A percentile compares a stretch with the other conserved stretches of the same genome.
phyloP scores from a whole-genome alignment of 805 yeast species.

The Sugiyamaella qingdaonensis region DNA sequence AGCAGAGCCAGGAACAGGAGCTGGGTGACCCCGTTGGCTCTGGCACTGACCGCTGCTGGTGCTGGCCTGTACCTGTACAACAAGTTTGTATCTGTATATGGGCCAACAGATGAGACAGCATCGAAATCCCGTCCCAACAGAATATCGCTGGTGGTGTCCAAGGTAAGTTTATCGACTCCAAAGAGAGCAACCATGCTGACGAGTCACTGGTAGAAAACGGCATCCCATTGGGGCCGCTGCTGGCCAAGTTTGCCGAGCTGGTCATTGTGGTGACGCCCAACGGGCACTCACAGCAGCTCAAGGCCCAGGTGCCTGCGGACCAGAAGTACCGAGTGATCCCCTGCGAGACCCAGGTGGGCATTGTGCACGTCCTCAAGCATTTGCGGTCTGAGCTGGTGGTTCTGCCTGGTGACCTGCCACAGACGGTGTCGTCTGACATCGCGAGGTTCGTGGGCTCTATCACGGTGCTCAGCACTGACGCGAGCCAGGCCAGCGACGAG shows the following conservation, averaged over 20 bases:
- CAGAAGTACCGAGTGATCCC: constrained; percentile 37
- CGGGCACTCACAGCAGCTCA: constrained; percentile 15
- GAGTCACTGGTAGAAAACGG: constrained; percentile 16
- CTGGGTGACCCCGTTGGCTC: constrained; percentile 9
- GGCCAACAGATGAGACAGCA: not conserved
- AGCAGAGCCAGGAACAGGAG: not conserved
- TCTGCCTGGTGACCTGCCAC: constrained; percentile 19
- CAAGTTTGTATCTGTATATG: not conserved
- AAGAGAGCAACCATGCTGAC: not conserved
- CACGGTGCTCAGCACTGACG: constrained; percentile 15
- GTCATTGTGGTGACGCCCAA: constrained; percentile 33
- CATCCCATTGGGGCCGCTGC: constrained; percentile 18
- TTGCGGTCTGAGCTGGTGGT: constrained; percentile 36
- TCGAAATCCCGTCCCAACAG: constrained; percentile 1
- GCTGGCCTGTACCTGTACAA: constrained; percentile 9
- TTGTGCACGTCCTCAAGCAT: constrained; percentile 55
- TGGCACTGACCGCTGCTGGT: constrained; percentile 5
- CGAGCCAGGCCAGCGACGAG: constrained; percentile 15
- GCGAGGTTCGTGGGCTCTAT: constrained; percentile 17
- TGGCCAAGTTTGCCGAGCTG: constrained; percentile 21
- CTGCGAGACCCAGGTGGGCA: constrained; percentile 46
- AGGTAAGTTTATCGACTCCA: constrained; percentile 1
- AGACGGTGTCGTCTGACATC: constrained; percentile 14
- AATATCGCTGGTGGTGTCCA: constrained; percentile 16
- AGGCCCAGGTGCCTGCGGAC: constrained; percentile 22